phyloP scores from a whole-genome alignment of 306 rosid species.

The Psophocarpus tetragonolobus region DNA sequence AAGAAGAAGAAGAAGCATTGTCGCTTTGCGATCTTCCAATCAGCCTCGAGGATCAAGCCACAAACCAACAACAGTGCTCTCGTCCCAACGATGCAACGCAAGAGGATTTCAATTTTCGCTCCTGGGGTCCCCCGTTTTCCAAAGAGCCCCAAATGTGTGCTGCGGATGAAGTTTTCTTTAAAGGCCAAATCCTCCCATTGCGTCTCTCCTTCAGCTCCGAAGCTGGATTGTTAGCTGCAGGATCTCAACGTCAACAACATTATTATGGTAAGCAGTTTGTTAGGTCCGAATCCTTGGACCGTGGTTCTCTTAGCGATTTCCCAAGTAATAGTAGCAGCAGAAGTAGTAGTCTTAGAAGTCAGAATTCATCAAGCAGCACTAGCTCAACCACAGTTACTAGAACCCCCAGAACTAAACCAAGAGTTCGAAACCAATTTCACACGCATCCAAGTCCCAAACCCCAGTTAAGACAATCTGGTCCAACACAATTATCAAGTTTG shows the following conservation, averaged over 20 bases:
- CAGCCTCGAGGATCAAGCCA: slow-evolving; percentile 22
- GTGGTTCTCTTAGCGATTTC: slow-evolving; percentile 4
- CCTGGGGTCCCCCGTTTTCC: slow-evolving; percentile 38
- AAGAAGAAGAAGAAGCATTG: slow-evolving; percentile 62
- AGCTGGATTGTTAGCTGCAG: slow-evolving; percentile 13
- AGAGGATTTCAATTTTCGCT: slow-evolving; percentile 66
- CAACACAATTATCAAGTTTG: slow-evolving; percentile 40
- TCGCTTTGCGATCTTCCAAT: slow-evolving; percentile 78
- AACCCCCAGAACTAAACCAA: slow-evolving; percentile 38
- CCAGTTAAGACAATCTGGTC: slow-evolving; percentile 43
- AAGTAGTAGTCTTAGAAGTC: slow-evolving; percentile 62
- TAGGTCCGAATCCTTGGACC: slow-evolving; percentile 48
- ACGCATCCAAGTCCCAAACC: slow-evolving; percentile 84
- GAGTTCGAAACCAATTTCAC: slow-evolving; percentile 59
- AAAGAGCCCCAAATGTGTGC: slow-evolving; percentile 61
- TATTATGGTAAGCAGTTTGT: neutral
- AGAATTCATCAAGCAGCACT: slow-evolving; percentile 53
- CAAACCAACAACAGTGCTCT: neutral
- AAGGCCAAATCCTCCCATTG: slow-evolving; percentile 76
- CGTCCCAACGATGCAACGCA: slow-evolving; percentile 16
- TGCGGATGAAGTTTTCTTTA: slow-evolving; percentile 81
- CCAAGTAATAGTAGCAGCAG: slow-evolving; percentile 54
- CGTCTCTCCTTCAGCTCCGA: slow-evolving; percentile 63
- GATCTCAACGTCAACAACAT: neutral
- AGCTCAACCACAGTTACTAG: slow-evolving; percentile 27